Base-by-base conservation (phyloP, 768 basidiomycete species). In the Tulasnella sp. region DNA sequence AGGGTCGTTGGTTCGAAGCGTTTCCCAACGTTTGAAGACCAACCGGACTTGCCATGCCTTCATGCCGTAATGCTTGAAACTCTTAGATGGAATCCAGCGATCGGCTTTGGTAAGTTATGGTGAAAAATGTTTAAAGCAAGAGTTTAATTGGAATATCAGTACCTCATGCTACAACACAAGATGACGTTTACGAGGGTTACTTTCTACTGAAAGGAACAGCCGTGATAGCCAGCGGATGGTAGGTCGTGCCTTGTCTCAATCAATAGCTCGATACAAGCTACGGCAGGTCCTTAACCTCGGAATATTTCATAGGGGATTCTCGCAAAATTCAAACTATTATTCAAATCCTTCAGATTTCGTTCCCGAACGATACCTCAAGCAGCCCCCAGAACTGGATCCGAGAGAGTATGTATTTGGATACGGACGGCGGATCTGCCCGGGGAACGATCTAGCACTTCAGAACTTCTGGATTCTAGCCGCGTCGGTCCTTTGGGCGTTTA, bases 41-140 rank as follows among this genome's bases (percentile, higher is more conserved):
- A 81, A 2, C 80, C 83, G 10, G 77, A 81, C 0, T 79, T 88
- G 31, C 86, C 86, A 0, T 88, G 87, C 75, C 80, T 87, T 39
- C 80, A 80, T 9, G 87, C 87, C 3, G 72, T 88, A 2, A 80
- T 86, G 58, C 86, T 85, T 80, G 88, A 89, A 81, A 81, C 81
- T 7, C 79, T 84, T n/a, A 75, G 83, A 48, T 85, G 82, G 82
- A 75, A 79, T 31, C 84, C 84, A 24, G 80, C 83, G 40, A 82
- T 78, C 2, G 80, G 82, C 0, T 71, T 83, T 9, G 83, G 83
- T 76, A 78, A 76, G 68, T 24, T 58, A 2, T 1, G 18, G 7
- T 5, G 9, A 7, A 58, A 21, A 27, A 3, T 27, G 1, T 7
- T 27, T 27, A 14, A 42, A 58, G 9, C 18, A 7, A 5, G 18